phyloP scores from a whole-genome alignment of 2,329 filamentous ascomycete genomes.

The Trichocomaceae sp. region DNA sequence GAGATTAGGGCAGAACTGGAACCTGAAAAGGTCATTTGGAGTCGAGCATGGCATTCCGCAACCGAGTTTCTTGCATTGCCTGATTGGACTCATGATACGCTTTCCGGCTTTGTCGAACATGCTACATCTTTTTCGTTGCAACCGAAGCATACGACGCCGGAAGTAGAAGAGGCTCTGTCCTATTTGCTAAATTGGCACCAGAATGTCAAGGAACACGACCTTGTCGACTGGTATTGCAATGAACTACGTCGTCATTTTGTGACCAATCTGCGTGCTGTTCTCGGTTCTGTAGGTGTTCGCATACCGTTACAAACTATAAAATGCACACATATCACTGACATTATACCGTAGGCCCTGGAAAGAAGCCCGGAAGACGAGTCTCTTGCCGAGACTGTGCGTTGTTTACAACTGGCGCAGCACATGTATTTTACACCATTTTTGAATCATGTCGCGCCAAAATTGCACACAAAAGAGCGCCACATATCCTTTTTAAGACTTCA shows the following conservation, averaged over 20 bases:
- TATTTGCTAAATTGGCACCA: constrained; percentile 23
- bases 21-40: constrained; percentile 31
- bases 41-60: constrained; percentile 36
- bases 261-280: constrained; percentile 27
- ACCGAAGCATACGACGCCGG: constrained; percentile 22
- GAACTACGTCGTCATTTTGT: constrained; percentile 40
- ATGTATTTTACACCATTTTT: constrained; percentile 34
- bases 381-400: constrained; percentile 29
- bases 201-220: constrained; percentile 21
- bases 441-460: constrained; percentile 27
- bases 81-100: constrained; percentile 26
- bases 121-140: constrained; percentile 21
- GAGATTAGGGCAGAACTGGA: constrained; percentile 9
- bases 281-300: constrained; percentile 27
- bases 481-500: constrained; percentile 32
- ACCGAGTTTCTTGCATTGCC: constrained; percentile 36
- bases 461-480: constrained; percentile 23
- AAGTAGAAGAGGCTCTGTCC: constrained; percentile 27
- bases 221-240: constrained; percentile 39
- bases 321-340: constrained; percentile 4
- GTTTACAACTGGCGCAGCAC: constrained; percentile 29
- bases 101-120: constrained; percentile 19
- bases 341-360: constrained; percentile 21
- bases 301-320: not conserved
- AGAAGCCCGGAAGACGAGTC: constrained; percentile 19